A percentile compares a stretch with the other conserved stretches of the same genome.
These are phyloP conservation scores for Lodderomyces elongisporus DNA, from an alignment of 1,139 yeast species.

Conservation along the genomic window DNA sequence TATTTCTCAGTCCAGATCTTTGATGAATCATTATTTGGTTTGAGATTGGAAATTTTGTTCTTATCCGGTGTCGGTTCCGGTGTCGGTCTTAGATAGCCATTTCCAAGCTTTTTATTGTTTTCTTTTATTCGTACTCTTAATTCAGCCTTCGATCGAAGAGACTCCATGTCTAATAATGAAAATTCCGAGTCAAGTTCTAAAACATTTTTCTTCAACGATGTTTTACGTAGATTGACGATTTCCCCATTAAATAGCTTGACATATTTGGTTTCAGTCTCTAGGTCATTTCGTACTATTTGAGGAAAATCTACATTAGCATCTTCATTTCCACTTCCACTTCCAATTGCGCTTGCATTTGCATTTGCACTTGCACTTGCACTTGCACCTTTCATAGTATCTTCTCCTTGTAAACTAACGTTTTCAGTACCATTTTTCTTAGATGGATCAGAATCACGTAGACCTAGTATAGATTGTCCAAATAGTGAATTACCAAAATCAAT, in stretches of 20 bases:
- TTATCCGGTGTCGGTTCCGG: background rate
- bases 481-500: too few relatives aligned
- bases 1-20: conserved; percentile 77
- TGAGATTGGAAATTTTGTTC: background rate
- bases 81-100: conserved; percentile 1
- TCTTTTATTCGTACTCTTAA: conserved; percentile 21
- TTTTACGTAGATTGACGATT: conserved; percentile 16
- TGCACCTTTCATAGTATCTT: too few relatives aligned
- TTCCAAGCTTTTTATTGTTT: conserved; percentile 13
- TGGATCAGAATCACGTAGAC: too few relatives aligned
- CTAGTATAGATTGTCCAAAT: too few relatives aligned
- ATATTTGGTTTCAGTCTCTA: too few relatives aligned
- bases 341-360: too few relatives aligned
- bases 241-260: conserved; percentile 26
- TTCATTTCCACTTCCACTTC: too few relatives aligned
- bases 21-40: conserved; percentile 2
- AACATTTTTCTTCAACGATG: conserved; percentile 1
- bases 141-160: conserved; percentile 25
- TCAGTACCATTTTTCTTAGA: too few relatives aligned
- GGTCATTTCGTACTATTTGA: too few relatives aligned
- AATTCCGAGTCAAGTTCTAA: background rate
- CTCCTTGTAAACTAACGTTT: too few relatives aligned
- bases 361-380: too few relatives aligned
- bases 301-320: too few relatives aligned
- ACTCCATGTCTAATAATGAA: conserved; percentile 28